Percentiles rank a stretch among this genome's conserved stretches.
These are phyloP conservation scores for Psilocybe cyanescens DNA, from an alignment of 768 basidiomycete genomes.

Conservation along the genomic window DNA sequence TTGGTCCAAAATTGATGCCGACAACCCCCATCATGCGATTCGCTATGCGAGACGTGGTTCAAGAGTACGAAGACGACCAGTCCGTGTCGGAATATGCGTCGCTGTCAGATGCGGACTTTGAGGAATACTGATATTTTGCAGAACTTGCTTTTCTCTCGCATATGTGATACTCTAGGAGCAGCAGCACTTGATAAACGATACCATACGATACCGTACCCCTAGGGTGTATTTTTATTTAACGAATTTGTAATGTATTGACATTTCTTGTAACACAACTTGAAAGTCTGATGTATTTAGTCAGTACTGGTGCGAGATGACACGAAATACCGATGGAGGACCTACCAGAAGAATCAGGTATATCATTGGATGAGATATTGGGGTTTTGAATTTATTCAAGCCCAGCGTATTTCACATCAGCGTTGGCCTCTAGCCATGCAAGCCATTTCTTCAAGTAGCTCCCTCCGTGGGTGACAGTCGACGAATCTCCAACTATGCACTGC, in stretches of 20 bases:
- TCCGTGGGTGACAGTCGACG: slow-evolving; percentile 87
- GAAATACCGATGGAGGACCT: not conserved
- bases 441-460: slow-evolving; percentile 85
- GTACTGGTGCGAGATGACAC: not conserved
- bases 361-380: not conserved
- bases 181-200: no score
- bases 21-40: slow-evolving; percentile 81
- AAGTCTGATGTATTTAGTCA: not conserved
- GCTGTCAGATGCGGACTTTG: slow-evolving; percentile 60
- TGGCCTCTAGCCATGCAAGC: slow-evolving; percentile 87
- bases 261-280: not conserved
- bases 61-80: slow-evolving; percentile 79
- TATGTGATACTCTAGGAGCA: not conserved
- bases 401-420: slow-evolving; percentile 90
- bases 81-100: slow-evolving; percentile 82
- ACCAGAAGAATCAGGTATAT: not conserved
- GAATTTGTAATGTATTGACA: not conserved
- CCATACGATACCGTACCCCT: not conserved
- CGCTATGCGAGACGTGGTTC: slow-evolving; percentile 84
- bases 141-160: not conserved
- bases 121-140: slow-evolving; percentile 54
- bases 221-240: not conserved
- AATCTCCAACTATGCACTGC: slow-evolving; percentile 95
- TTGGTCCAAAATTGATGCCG: slow-evolving; percentile 79
- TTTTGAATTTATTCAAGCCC: slow-evolving; percentile 52